Base-by-base conservation (phyloP, 1,284 basidiomycete genomes). In the Leccinum fuscescens region DNA sequence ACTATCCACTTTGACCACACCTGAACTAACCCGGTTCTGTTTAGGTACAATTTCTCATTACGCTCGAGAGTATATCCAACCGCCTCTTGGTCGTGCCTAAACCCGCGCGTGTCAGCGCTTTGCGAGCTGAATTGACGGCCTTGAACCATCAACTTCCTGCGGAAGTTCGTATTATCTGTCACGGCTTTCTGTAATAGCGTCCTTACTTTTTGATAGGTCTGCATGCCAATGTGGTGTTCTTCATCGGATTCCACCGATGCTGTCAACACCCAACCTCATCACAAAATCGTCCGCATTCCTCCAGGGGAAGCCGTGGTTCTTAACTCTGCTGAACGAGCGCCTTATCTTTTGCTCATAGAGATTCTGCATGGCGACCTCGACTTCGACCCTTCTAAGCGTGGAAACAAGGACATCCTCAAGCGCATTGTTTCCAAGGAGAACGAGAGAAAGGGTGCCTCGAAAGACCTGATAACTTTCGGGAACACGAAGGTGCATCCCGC, bases 291-390 rank as follows among this genome's bases (percentile, higher is more conserved):
- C 48, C 89, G 97, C 66, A 97, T 99, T 74, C 96, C 96, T 15
- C 96, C 97, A 3, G 94, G 95, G 22, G 97, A 99, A 79, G 93
- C 94, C 49, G 97, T 99, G 37, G 97, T 99, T 5, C 85, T 99
- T 52, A 99, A 99, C 73, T 99, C 96, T 39, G 97, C 97, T 3
- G 96, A 99, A 75, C 86, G 92, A 53, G 96, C 94, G 1, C 97
- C 97, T 1, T 99, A 93, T 72, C 81, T 99, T 35, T 82, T 99
- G 14, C 85, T 98, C 63, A 87, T 99, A 59, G 97, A 99, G 76
- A 89, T 99, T 55, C 81, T 99, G 33, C 85, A 89, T 66, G 89
- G 89, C 57, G 96, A 99, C 69, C 83, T 99, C 24, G 93, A 97
- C 73, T 99, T 99, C 75, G 93, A 98, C 70, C 94, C 97, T 1